These are phyloP conservation scores for Bertia moriformis DNA, from an alignment of 2,329 filamentous ascomycete genomes.

Conservation along the genomic window DNA sequence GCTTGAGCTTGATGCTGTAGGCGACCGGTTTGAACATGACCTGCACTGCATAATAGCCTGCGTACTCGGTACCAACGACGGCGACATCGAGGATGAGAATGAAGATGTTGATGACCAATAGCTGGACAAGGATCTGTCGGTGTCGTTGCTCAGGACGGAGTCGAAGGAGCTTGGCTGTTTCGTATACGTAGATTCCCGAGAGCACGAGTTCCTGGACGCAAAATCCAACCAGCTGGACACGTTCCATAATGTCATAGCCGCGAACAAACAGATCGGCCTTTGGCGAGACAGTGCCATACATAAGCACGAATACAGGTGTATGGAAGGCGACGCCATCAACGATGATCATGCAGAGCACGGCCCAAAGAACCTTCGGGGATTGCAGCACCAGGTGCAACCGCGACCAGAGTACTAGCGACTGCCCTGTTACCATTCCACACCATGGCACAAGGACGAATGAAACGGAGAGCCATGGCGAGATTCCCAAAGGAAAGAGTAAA, in stretches of 20 bases:
- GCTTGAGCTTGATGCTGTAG: constrained; percentile 30
- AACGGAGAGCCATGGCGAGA: not conserved
- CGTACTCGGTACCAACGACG: constrained; percentile 22
- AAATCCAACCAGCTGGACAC: constrained; percentile 30
- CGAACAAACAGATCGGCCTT: constrained; percentile 7
- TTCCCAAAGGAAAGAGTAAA: not conserved
- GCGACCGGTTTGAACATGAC: constrained; percentile 23
- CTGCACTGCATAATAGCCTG: constrained; percentile 22
- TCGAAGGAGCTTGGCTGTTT: constrained; percentile 29
- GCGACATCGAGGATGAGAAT: constrained; percentile 24
- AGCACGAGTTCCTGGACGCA: constrained; percentile 29
- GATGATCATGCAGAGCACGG: constrained; percentile 2
- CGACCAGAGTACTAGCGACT: constrained; percentile 2
- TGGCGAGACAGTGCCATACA: constrained; percentile 18
- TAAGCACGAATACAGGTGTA: not conserved
- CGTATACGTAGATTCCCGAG: constrained; percentile 33
- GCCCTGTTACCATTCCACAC: constrained; percentile 1
- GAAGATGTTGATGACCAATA: constrained; percentile 25
- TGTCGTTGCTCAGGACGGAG: constrained; percentile 6
- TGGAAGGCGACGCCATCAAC: not conserved
- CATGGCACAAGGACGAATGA: not conserved
- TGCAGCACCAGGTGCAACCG: constrained; percentile 2
- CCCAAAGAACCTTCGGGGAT: not conserved
- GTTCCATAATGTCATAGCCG: constrained; percentile 12
- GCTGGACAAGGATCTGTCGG: constrained; percentile 21